Evolutionary conservation across 2,329 filamentous ascomycete species (phyloP).

Genomic region (Trichoderma sp.): DNA sequence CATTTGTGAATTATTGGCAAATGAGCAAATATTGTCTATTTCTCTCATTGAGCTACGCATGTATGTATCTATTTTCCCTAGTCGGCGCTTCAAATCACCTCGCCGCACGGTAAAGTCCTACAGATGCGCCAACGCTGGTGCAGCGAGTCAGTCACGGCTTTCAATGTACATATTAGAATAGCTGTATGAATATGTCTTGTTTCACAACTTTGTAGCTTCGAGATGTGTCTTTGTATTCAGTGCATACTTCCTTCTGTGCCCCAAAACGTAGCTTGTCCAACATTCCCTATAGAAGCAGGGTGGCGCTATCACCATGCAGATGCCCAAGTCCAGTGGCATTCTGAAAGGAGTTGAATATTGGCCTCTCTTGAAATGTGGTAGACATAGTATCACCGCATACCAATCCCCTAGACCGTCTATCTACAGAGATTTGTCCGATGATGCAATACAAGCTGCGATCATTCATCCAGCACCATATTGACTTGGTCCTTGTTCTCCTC

Average conservation of each 20-base stretch:
- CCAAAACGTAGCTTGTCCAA: background rate
- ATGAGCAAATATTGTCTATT: constrained; percentile 22
- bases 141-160: background rate
- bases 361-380: background rate
- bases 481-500: background rate
- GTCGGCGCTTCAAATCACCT: background rate
- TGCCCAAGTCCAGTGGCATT: background rate
- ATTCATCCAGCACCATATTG: background rate
- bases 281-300: background rate
- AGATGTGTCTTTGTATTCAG: background rate
- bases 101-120: background rate
- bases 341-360: background rate
- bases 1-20: no score
- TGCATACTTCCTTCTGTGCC: background rate
- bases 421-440: background rate
- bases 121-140: background rate
- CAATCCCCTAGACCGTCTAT: background rate
- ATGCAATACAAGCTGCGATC: background rate
- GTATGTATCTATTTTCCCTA: constrained; percentile 9
- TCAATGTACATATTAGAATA: background rate
- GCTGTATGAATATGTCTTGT: background rate
- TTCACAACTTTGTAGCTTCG: background rate
- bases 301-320: background rate
- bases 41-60: background rate
- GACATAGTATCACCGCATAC: background rate